Percentiles rank a stretch among this genome's conserved stretches.
Conservation (phyloP, 805 yeast genomes). For the Maudiozyma bulderi region DNA sequence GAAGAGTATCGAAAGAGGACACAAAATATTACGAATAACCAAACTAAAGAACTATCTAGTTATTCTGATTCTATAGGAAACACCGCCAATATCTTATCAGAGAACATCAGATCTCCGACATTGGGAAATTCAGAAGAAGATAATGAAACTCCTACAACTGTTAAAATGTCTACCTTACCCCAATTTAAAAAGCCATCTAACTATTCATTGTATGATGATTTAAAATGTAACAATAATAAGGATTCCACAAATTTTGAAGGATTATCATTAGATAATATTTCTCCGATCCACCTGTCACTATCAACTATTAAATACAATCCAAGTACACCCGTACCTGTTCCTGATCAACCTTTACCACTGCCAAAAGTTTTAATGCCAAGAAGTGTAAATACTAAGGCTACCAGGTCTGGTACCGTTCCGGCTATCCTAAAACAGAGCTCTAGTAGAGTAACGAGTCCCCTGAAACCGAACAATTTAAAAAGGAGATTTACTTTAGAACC, state of each 20-base stretch:
- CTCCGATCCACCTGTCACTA: constrained; percentile 4
- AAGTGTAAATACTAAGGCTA: constrained; percentile 17
- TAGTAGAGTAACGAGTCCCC: neutral
- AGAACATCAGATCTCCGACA: neutral
- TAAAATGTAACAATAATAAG: neutral
- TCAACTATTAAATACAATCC: constrained; percentile 8
- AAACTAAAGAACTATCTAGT: neutral
- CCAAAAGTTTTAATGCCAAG: constrained; percentile 21
- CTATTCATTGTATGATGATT: constrained; percentile 7
- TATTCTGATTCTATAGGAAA: neutral
- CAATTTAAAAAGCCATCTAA: constrained; percentile 9
- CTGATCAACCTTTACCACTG: constrained; percentile 21
- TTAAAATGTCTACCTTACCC: constrained; percentile 6
- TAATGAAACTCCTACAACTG: neutral
- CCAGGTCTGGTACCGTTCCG: constrained; percentile 10
- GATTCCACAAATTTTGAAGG: neutral
- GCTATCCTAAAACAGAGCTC: constrained; percentile 1
- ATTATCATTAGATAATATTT: neutral
- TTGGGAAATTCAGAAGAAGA: neutral
- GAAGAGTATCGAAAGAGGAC: too few species aligned
- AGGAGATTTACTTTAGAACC: constrained; percentile 14
- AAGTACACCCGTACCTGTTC: constrained; percentile 22
- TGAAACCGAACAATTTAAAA: constrained; percentile 13
- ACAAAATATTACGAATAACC: too few species aligned
- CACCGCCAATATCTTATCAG: too few species aligned